Conservation (phyloP, 306 rosid species). For the Casuarina equisetifolia region DNA sequence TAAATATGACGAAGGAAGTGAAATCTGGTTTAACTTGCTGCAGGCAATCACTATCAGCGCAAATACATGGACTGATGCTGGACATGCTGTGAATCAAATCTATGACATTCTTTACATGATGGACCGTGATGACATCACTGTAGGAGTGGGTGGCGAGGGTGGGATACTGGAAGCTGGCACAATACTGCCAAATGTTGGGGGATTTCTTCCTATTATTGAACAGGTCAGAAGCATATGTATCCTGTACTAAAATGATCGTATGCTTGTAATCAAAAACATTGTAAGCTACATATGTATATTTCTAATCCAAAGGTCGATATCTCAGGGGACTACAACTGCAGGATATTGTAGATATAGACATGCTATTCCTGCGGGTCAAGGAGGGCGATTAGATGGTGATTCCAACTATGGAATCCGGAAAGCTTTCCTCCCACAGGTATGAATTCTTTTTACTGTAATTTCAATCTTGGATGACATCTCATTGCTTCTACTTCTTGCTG, state of each 20-base stretch:
- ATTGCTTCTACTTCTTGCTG: not conserved
- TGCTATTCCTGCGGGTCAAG: slow-evolving; percentile 66
- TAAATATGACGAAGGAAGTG: not conserved
- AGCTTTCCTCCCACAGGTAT: slow-evolving; percentile 92
- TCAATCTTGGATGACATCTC: slow-evolving; percentile 1
- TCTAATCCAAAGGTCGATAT: slow-evolving; percentile 10
- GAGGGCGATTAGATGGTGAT: slow-evolving; percentile 74
- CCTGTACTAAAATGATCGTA: no score
- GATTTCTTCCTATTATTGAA: slow-evolving; percentile 85
- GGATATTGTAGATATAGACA: slow-evolving; percentile 92
- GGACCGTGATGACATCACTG: slow-evolving; percentile 79
- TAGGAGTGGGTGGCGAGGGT: slow-evolving; percentile 96
- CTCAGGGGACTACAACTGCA: slow-evolving; percentile 70
- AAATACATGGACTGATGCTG: slow-evolving; percentile 87
- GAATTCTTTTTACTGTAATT: slow-evolving; percentile 4
- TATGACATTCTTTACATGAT: slow-evolving; percentile 91
- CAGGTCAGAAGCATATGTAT: no score
- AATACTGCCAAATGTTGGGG: slow-evolving; percentile 81
- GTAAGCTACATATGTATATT: not conserved
- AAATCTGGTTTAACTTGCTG: slow-evolving; percentile 7
- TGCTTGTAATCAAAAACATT: no score
- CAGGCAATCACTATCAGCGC: slow-evolving; percentile 72
- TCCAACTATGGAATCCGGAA: slow-evolving; percentile 72
- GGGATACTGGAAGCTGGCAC: slow-evolving; percentile 73
- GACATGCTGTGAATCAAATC: slow-evolving; percentile 88